A percentile compares a stretch with the other conserved stretches of the same genome.
These are phyloP conservation scores for Cytospora leucostoma DNA, from an alignment of 2,329 filamentous ascomycete genomes.

Conservation along the genomic window DNA sequence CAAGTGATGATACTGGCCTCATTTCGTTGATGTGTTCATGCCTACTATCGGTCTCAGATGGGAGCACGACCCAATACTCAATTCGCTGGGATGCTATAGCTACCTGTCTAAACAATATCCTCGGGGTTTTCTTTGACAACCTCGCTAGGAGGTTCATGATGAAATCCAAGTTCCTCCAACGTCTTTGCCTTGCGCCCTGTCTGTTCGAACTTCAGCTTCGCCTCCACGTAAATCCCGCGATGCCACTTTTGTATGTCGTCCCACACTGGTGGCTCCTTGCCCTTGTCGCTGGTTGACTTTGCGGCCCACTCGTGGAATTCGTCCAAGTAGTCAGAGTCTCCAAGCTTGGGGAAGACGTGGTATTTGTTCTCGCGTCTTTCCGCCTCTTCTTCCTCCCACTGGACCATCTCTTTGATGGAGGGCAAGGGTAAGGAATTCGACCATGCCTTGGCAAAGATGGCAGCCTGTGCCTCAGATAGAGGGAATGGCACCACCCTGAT, in stretches of 20 bases:
- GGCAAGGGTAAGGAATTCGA: constrained; percentile 70
- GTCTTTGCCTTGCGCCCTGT: constrained; percentile 64
- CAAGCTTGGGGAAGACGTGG: constrained; percentile 54
- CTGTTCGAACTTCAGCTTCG: constrained; percentile 71
- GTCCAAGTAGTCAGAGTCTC: constrained; percentile 72
- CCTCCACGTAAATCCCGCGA: constrained; percentile 65
- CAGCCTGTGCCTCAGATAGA: constrained; percentile 74
- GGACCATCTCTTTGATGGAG: constrained; percentile 60
- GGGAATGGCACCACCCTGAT: constrained; percentile 90
- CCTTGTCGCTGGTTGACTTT: constrained; percentile 47
- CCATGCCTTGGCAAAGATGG: constrained; percentile 76
- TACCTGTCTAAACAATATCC: constrained; percentile 23
- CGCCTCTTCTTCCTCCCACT: constrained; percentile 68
- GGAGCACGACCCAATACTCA: too few relatives aligned
- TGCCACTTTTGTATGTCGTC: constrained; percentile 71
- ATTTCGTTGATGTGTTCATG: too few relatives aligned
- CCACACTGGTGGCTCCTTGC: constrained; percentile 74
- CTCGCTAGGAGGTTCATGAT: constrained; percentile 44
- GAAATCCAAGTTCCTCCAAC: constrained; percentile 72
- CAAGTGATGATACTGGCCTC: too few relatives aligned
- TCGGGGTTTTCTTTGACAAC: constrained; percentile 15
- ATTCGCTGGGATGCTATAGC: not conserved
- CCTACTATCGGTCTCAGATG: too few relatives aligned
- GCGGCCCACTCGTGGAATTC: constrained; percentile 63
- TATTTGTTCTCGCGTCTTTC: constrained; percentile 44